Evolutionary conservation across 495 filamentous ascomycete species (phyloP), one percentile per base, ranked within the genome.

Genomic region (Neurospora tetrasperma): DNA sequence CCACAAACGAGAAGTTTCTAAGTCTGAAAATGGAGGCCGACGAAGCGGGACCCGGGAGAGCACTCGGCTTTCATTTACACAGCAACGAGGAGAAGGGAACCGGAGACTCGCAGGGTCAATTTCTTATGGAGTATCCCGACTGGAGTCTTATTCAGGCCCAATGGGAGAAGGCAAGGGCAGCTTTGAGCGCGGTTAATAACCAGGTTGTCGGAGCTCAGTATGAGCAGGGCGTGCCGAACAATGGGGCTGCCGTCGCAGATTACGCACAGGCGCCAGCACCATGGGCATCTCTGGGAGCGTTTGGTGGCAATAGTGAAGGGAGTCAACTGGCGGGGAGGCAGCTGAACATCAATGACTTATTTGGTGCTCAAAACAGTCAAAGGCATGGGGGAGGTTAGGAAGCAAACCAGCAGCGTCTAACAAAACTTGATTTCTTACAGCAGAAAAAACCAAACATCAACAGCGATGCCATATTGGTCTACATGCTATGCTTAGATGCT

Each of bases 21-120:
- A 83, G 82, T 68, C 81, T 85, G 72, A 80, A 80, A 69, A 75
- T 85, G n/a, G 82, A 82, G 43, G 76, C 81, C 35, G 76, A 77
- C 54, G 31, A 42, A 43, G 14, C 40, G 42, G 20, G 42, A 59
- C 27, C 54, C 54, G 54, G 54, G 54, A 31, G 27, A 14, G 54
- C 54, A 18, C 31, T 31, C 27, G 54, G 54, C 23, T 66, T 66
- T 18, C 54, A 66, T 66, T 18, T 66, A 66, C 54, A 66, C 54
- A 66, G 54, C 54, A 16, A 27, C 12, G 54, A 66, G 54, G 54
- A 66, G 27, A 66, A 66, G 14, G 54, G 35, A 27, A 23, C 20
- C 10, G 9, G 46, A 23, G 46, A 54, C 10, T 54, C 46, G 4
- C 46, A 54, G 12, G 20, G 46, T 14, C 48, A 31, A 11, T 62